Evolutionary conservation across 2,329 filamentous ascomycete genomes (phyloP).

Genomic region (Monosporascus sp.): DNA sequence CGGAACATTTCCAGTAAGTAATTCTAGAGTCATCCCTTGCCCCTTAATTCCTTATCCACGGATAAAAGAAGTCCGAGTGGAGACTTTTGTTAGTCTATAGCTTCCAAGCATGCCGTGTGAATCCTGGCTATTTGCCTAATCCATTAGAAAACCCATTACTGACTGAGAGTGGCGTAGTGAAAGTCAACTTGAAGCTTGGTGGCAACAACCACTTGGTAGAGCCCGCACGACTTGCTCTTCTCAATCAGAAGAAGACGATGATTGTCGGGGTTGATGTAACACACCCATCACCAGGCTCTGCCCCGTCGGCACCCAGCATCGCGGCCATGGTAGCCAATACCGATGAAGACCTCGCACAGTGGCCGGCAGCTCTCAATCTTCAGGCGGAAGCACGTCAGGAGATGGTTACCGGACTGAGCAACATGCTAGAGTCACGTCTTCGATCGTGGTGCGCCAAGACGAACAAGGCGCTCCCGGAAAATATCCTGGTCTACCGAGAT

Average conservation of each 20-base stretch:
- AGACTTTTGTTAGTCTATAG: no score
- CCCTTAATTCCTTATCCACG: no score
- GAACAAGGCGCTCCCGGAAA: conserved; percentile 45
- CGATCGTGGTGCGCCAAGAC: conserved; percentile 49
- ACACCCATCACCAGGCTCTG: conserved; percentile 54
- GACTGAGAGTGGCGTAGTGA: conserved; percentile 31
- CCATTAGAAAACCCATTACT: no score
- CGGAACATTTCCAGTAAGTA: conserved; percentile 37
- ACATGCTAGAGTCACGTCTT: conserved; percentile 55
- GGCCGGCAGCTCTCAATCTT: no score
- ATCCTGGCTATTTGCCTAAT: no score
- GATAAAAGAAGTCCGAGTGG: no score
- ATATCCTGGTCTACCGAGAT: conserved; percentile 69
- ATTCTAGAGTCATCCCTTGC: no score
- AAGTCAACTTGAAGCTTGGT: conserved; percentile 59
- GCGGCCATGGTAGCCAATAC: no score
- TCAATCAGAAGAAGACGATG: conserved; percentile 57
- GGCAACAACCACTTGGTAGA: conserved; percentile 51
- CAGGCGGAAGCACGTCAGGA: no score
- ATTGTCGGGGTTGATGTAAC: conserved; percentile 68
- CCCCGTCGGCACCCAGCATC: no score
- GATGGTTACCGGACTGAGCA: conserved; percentile 34
- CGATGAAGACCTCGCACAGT: no score
- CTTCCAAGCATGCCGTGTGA: no score
- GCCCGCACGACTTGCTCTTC: conserved; percentile 40